Evolutionary conservation across 2,329 filamentous ascomycete species (phyloP), one percentile per base, ranked within the genome.

Genomic region (Penicillium sp.): DNA sequence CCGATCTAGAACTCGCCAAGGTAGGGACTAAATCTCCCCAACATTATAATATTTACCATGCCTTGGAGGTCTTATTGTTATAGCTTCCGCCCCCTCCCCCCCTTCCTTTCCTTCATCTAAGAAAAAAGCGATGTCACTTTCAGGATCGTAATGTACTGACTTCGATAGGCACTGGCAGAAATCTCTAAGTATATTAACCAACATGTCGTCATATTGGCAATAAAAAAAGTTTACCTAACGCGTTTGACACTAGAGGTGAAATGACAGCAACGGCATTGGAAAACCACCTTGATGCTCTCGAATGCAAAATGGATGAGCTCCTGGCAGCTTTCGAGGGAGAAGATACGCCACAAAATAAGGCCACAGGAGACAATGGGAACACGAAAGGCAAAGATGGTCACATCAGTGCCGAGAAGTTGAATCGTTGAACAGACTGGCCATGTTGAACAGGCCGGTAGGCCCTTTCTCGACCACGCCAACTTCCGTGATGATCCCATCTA

Each of bases 401-500:
- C 22, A 29, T 51, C 49, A 52, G 41, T 35, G 37, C 60, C 49
- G 58, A 45, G 29, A 37, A 26, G 53, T 49, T 45, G 56, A 57
- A 43, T 53, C 61, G 35, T 62, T 61, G 55, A 74, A 75, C 45
- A 73, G 46, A 19, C 58, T 58, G 13, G 75, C 73, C 66, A 86
- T 77, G 59, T 86, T 75, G 76, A 96, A 98, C 22, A 75, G 78
- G 1, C 91, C 92, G 56, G 88, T 81, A 3, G 77, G 72, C 46
- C 84, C 85, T 80, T 93, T 96, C 68, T 91, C 88, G 3, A 96
- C 86, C 8, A 92, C 90, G 0, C 93, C 93, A 66, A 89, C 86
- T 77, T 99, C 95, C 0, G 95, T 99, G 62, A 98, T 90, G 56
- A 99, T 89, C 2, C 90, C 92, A 74, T 99, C 95, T 63, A 99